Base-by-base conservation (phyloP, 179 eudicot genomes). In the Spinacia oleracea region DNA sequence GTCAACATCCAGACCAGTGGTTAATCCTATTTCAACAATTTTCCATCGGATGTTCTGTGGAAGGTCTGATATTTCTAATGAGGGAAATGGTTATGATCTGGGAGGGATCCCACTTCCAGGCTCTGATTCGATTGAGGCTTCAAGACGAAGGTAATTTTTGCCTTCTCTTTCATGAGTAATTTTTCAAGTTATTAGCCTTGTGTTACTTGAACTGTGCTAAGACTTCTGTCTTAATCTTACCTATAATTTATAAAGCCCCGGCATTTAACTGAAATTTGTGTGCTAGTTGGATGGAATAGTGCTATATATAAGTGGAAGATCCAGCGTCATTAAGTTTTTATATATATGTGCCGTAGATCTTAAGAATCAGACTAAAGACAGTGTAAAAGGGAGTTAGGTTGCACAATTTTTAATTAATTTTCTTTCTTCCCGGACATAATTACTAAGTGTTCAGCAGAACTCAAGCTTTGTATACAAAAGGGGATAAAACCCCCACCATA, bases 61-160 rank as follows among this genome's bases (percentile, higher is more conserved):
- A 85, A 86, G 96, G 85, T 84, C 90, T 64, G 87, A 86, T 75
- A 74, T 76, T 51, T 87, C 87, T 5, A 79, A 83, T 79, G 96
- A 93, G 40, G 82, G 81, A 20, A 80, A 79, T 56, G 96, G 88
- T 83, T 84, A 93, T 82, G 87, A 84, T 43, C 75, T 85, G 45
- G 97, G 96, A 77, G 90, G 88, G 40, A 76, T 85, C 63, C 84
- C 98, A 21, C 89, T 96, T 85, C 96, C 96, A 80, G 96, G 99
- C 79, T 93, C 98, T 84, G 98, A 93, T 81, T 87, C 99, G 18
- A 80, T 90, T 45, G 98, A 96, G 85, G 97, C 98, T 78, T 89
- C 99, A 67, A 89, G 99, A 83, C 88, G 99, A 79, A 93, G 98
- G 98, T 96, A 89, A 83, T 79, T 58, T 67, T n/a, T 58, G 1